Evolutionary conservation across 192 early-diverging fungal species (phyloP).

Genomic region (Gigaspora rosea): DNA sequence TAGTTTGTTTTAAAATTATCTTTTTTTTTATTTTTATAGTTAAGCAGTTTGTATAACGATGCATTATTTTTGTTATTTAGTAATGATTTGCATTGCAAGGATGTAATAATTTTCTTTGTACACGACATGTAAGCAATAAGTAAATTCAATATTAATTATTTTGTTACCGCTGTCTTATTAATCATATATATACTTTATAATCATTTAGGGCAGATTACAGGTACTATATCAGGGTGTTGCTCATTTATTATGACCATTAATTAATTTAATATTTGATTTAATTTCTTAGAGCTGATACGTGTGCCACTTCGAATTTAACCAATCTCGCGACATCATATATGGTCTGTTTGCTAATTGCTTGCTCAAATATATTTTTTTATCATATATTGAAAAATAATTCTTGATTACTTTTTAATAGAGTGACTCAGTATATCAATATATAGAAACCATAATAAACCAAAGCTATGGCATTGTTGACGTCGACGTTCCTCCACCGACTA

Average conservation of each 20-base stretch:
- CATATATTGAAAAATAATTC: neutral
- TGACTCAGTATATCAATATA: conserved; percentile 15
- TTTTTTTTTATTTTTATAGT: neutral
- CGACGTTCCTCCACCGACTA: conserved; percentile 4
- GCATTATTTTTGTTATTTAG: conserved; percentile 22
- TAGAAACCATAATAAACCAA: conserved; percentile 7
- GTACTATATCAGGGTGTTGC: neutral
- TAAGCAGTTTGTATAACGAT: neutral
- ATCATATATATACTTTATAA: neutral
- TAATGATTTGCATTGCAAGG: conserved; percentile 31
- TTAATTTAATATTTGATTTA: neutral
- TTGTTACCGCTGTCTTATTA: neutral
- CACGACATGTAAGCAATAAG: conserved; percentile 44
- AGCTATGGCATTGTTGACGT: conserved; percentile 24
- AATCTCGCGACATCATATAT: conserved; percentile 28
- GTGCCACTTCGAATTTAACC: conserved; percentile 19
- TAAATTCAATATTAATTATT: neutral
- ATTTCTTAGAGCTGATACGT: conserved; percentile 24
- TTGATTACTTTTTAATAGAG: neutral
- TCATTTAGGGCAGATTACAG: conserved; percentile 31
- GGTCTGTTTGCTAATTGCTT: neutral
- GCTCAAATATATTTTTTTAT: neutral
- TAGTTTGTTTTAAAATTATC: no score
- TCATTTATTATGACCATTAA: neutral
- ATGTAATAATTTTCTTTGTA: conserved; percentile 44